phyloP scores from a whole-genome alignment of 208 protist species.

The Leptomonas seymouri region DNA sequence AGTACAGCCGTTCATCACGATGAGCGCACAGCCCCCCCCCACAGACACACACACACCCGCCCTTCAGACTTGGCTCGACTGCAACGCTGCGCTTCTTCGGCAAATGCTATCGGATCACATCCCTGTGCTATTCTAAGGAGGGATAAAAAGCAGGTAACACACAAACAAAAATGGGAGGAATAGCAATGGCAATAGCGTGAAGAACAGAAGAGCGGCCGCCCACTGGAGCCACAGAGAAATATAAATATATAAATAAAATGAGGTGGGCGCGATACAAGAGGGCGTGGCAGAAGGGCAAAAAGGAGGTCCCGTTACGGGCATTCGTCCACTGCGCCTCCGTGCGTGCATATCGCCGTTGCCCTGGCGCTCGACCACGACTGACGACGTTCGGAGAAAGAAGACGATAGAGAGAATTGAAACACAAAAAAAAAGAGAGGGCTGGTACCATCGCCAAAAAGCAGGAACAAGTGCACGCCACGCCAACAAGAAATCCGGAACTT shows the following conservation, averaged over 20 bases:
- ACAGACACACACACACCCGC: too few relatives aligned
- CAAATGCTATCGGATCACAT: constrained; percentile 15
- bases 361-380: neutral
- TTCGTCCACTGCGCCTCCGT: neutral
- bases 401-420: neutral
- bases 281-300: neutral
- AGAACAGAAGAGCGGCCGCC: neutral
- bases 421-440: constrained; percentile 5
- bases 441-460: neutral
- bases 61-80: neutral
- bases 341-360: too few relatives aligned
- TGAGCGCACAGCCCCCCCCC: too few relatives aligned
- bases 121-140: neutral
- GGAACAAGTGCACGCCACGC: neutral
- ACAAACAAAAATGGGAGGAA: constrained; percentile 2
- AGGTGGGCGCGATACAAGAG: neutral
- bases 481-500: neutral
- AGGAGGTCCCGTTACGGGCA: neutral
- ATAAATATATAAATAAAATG: constrained; percentile 1
- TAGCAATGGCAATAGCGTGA: too few relatives aligned
- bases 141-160: neutral
- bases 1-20: neutral
- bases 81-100: neutral
- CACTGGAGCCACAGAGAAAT: too few relatives aligned
- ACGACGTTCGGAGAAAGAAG: neutral